Conservation (phyloP, 345 rosid genomes). For the Citrus sinensis region DVS_A1.0 CM039162.1:30559001-30559500, state of each 20-base stretch:
- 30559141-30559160: neutral
- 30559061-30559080: neutral
- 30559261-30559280: neutral
- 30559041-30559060: neutral
- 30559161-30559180: neutral
- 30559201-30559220: neutral
- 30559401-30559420: conserved; percentile 90
- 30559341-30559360: conserved; percentile 1
- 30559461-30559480: neutral
- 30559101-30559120: neutral
- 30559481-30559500: conserved; percentile 9
- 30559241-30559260: neutral
- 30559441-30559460: conserved; percentile 1
- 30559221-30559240: neutral
- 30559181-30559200: neutral
- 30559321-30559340: neutral
- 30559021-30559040: neutral
- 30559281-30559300: neutral
- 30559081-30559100: neutral
- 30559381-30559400: conserved; percentile 91
- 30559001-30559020: neutral
- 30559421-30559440: conserved; percentile 95
- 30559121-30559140: neutral
- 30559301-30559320: neutral
- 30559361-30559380: conserved; percentile 72